phyloP scores from a whole-genome alignment of 2,329 filamentous ascomycete species.

The Juglanconis juglandina region DNA sequence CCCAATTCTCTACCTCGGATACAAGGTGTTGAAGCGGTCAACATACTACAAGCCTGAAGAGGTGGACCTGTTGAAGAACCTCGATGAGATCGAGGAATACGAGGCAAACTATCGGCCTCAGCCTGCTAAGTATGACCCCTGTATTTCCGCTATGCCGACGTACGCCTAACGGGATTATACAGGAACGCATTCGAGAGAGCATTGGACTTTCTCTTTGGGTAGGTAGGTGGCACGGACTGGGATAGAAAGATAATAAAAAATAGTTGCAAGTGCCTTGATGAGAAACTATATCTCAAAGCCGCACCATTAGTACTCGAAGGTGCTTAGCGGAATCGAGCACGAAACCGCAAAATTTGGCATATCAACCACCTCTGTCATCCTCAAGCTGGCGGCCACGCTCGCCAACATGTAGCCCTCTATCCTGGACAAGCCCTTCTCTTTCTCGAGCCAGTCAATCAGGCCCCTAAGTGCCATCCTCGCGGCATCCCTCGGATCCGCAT shows the following conservation, averaged over 20 bases:
- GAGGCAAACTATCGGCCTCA: constrained; percentile 28
- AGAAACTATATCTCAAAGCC: neutral
- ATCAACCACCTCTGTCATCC: constrained; percentile 50
- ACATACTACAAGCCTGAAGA: constrained; percentile 52
- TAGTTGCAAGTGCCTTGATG: neutral
- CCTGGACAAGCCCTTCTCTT: constrained; percentile 41
- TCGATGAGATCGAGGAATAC: constrained; percentile 55
- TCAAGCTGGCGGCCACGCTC: constrained; percentile 47
- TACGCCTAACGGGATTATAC: neutral
- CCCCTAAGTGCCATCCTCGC: constrained; percentile 44
- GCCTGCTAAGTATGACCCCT: constrained; percentile 3
- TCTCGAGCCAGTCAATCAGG: constrained; percentile 46
- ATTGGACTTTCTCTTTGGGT: constrained; percentile 25
- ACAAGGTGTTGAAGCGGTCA: constrained; percentile 64
- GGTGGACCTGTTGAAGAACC: constrained; percentile 59
- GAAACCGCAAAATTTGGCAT: constrained; percentile 52
- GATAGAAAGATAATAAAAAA: neutral
- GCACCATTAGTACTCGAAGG: constrained; percentile 34
- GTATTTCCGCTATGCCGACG: neutral
- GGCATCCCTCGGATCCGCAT: constrained; percentile 44
- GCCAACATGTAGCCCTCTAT: constrained; percentile 51
- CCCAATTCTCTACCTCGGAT: constrained; percentile 55
- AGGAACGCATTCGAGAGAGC: constrained; percentile 22
- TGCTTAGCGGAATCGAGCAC: constrained; percentile 45
- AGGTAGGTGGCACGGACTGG: neutral